Evolutionary conservation across 148 eudicot species (phyloP), one percentile per base, ranked within the genome.

Genomic region (Nyssa sinensis): DNA sequence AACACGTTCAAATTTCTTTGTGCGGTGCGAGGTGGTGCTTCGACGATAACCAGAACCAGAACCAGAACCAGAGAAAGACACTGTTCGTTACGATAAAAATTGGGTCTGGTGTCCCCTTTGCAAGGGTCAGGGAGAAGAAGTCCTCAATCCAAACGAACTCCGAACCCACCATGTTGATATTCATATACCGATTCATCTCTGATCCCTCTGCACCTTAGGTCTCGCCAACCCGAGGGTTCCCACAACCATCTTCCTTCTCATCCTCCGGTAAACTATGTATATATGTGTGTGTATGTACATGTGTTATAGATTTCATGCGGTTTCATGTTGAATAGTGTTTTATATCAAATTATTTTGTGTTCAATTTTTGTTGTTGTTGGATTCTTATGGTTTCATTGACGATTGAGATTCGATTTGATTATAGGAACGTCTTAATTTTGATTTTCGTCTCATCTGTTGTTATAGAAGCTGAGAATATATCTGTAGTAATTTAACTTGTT

Each of bases 71-170:
- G n/a, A n/a, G n/a, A n/a, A n/a, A n/a, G n/a, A n/a, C n/a, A n/a
- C n/a, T n/a, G 59, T 55, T 55, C 59, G 25, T 13, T n/a, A 5
- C 59, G 25, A 55, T 4, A 7, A 66, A 59, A 1, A 34, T 31
- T 32, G 17, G 37, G 57, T 0, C 11, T 0, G 30, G 41, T 17
- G 23, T 34, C 31, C 27, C 73, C 60, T 51, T 64, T 77, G 83
- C 79, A 59, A 68, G 74, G 74, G 75, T 73, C 76, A 74, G 74
- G 85, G 81, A 79, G 60, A 0, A 60, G 41, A 57, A 24, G 63
- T 70, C 63, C 21, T 55, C 30, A 33, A 74, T 69, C 59, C 33
- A 58, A 55, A 49, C 33, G 27, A 8, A 32, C 13, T 7, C 39
- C 21, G 27, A 28, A 35, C 24, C 1, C 25, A 30, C 25, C 58